Evolutionary conservation across 371 early-diverging fungal species (phyloP).

Genomic region (Mortierella sp.): DNA sequence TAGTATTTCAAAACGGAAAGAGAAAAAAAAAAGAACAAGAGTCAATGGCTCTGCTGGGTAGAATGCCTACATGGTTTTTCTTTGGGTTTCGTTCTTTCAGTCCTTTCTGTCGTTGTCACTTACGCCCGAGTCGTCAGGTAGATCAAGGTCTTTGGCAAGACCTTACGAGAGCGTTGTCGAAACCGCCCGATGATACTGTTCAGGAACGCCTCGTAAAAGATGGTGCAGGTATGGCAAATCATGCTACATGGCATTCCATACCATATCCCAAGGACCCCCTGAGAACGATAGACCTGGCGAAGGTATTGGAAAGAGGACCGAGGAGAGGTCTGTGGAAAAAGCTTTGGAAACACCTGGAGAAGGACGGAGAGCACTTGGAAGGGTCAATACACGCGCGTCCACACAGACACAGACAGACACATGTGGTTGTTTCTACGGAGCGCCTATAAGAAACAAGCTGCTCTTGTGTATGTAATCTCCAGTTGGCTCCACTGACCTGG

Average conservation of each 20-base stretch:
- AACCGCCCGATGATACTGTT: constrained; percentile 52
- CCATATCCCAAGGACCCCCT: constrained; percentile 63
- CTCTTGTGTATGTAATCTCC: too few relatives aligned
- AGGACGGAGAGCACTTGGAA: constrained; percentile 47
- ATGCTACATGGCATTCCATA: constrained; percentile 68
- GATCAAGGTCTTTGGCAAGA: constrained; percentile 29
- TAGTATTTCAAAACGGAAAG: neutral
- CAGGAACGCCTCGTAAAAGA: constrained; percentile 62
- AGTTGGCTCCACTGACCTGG: constrained; percentile 13
- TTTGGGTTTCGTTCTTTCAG: too few relatives aligned
- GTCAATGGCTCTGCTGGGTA: too few relatives aligned
- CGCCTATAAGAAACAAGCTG: too few relatives aligned
- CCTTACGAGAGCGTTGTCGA: constrained; percentile 19
- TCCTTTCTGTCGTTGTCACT: neutral
- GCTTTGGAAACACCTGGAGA: constrained; percentile 36
- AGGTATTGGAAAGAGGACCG: constrained; percentile 53
- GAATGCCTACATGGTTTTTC: too few relatives aligned
- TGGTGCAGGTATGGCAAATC: constrained; percentile 63
- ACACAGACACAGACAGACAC: neutral
- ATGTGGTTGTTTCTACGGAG: too few relatives aligned
- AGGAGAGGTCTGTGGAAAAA: constrained; percentile 58
- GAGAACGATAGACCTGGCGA: constrained; percentile 40
- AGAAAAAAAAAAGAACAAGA: neutral
- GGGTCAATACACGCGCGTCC: neutral
- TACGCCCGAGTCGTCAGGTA: constrained; percentile 33